Conservation (phyloP, 371 early-diverging fungal genomes). For the Rhizopus sp. region DNA sequence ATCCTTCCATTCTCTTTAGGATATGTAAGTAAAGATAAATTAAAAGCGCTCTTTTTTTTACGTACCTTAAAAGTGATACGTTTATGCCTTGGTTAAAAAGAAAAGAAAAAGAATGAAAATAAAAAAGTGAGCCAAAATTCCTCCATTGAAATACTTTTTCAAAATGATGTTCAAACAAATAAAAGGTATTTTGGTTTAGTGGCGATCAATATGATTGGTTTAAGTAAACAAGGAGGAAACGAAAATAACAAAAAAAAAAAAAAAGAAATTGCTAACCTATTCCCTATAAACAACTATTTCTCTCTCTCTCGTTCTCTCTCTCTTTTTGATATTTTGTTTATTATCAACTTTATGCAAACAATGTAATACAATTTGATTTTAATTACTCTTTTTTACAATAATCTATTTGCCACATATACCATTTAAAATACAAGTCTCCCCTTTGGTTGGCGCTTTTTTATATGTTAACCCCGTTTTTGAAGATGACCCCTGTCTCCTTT, state of each 20-base stretch:
- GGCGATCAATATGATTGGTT: constrained; percentile 25
- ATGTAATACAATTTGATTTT: too few species aligned
- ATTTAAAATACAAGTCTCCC: background rate
- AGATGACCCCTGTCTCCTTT: background rate
- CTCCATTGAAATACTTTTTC: constrained; percentile 1
- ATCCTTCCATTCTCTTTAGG: constrained; percentile 16
- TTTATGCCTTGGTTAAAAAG: constrained; percentile 1
- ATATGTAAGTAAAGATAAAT: constrained; percentile 2
- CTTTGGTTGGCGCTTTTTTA: constrained; percentile 1
- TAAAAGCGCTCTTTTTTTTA: background rate
- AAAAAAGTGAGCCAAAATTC: constrained; percentile 10
- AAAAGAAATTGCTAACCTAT: constrained; percentile 5
- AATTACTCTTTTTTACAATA: background rate
- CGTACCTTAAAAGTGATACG: background rate
- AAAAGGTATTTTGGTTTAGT: constrained; percentile 7
- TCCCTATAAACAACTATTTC: background rate
- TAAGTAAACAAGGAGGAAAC: constrained; percentile 7
- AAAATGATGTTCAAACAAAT: constrained; percentile 5
- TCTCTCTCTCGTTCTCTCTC: background rate
- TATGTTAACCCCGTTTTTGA: background rate
- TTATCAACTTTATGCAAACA: constrained; percentile 7
- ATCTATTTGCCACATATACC: background rate
- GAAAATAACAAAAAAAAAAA: constrained; percentile 6
- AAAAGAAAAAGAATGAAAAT: constrained; percentile 7
- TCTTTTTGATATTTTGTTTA: constrained; percentile 7